A percentile compares a stretch with the other conserved stretches of the same genome.
Evolutionary conservation across 139 green algal genomes (phyloP).

Genomic region (Coccomyxa sp.): DNA sequence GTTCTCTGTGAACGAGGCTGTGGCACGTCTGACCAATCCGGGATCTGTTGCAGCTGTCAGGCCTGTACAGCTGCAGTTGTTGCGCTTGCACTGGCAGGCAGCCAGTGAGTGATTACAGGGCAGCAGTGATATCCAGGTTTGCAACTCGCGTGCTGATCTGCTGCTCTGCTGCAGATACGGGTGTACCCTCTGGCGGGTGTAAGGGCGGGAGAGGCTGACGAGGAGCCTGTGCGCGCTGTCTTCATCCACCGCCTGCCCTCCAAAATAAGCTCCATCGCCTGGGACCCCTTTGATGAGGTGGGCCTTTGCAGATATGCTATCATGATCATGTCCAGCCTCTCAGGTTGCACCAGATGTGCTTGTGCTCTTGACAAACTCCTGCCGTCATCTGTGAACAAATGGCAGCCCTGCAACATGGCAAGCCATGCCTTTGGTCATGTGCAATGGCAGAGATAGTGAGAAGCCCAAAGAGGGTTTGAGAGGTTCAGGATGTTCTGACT

Average conservation of each 20-base stretch:
- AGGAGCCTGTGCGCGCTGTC: slow-evolving; percentile 50
- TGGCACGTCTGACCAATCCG: no score
- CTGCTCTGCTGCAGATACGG: slow-evolving; percentile 20
- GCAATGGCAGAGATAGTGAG: not conserved
- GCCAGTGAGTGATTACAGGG: not conserved
- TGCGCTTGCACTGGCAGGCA: not conserved
- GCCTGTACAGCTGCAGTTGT: not conserved
- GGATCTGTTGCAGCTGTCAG: not conserved
- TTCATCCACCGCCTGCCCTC: slow-evolving; percentile 41
- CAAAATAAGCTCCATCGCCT: slow-evolving; percentile 79
- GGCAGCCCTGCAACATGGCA: no score
- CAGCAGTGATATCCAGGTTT: not conserved
- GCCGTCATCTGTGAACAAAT: no score
- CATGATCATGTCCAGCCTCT: no score
- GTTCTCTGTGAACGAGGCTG: no score
- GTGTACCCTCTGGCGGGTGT: slow-evolving; percentile 29
- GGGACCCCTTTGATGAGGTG: slow-evolving; percentile 57
- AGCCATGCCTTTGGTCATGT: no score
- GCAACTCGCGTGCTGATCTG: not conserved
- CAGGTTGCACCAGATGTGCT: no score
- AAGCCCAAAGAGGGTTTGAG: slow-evolving; percentile 18
- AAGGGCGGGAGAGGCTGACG: not conserved
- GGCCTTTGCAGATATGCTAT: not conserved
- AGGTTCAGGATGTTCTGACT: not conserved
- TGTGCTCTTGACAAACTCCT: no score